Conservation (phyloP, 1,139 yeast species). For the Lodderomyces jiufengensis region DNA sequence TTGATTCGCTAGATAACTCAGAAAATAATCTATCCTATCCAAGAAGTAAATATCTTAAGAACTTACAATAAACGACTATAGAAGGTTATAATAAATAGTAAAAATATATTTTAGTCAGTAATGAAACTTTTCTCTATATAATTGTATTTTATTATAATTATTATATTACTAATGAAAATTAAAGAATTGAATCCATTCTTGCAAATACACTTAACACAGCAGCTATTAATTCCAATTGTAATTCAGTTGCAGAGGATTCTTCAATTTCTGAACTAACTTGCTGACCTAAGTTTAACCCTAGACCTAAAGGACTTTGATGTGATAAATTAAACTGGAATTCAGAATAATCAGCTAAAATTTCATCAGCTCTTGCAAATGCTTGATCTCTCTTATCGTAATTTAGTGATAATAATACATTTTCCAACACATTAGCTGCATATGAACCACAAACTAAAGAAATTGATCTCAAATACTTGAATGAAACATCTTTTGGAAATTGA, state of each 20-base stretch:
- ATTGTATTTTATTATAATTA: background rate
- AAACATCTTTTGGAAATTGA: conserved; percentile 66
- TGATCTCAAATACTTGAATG: conserved; percentile 72
- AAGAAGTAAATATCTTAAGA: conserved; percentile 17
- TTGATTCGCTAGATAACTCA: conserved; percentile 14
- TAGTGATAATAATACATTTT: conserved; percentile 75
- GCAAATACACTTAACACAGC: conserved; percentile 71
- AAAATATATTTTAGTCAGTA: too few relatives aligned
- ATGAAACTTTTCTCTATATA: too few relatives aligned
- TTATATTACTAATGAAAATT: conserved; percentile 10
- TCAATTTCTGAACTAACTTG: conserved; percentile 69
- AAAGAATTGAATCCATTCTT: conserved; percentile 54
- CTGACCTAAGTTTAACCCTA: conserved; percentile 72
- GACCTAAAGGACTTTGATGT: conserved; percentile 57
- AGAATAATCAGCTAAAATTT: conserved; percentile 73
- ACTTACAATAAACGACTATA: conserved; percentile 3
- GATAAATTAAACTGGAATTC: conserved; percentile 77
- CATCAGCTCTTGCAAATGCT: conserved; percentile 92
- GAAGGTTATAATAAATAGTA: too few relatives aligned
- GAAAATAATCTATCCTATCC: conserved; percentile 18
- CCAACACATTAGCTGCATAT: conserved; percentile 94
- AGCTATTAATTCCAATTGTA: conserved; percentile 84
- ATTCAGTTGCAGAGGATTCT: conserved; percentile 50
- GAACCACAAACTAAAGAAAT: conserved; percentile 84
- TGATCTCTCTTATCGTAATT: conserved; percentile 89